A percentile compares a stretch with the other conserved stretches of the same genome.
Evolutionary conservation across 2,329 filamentous ascomycete species (phyloP).

Genomic region (Mariannaea sp.): DNA sequence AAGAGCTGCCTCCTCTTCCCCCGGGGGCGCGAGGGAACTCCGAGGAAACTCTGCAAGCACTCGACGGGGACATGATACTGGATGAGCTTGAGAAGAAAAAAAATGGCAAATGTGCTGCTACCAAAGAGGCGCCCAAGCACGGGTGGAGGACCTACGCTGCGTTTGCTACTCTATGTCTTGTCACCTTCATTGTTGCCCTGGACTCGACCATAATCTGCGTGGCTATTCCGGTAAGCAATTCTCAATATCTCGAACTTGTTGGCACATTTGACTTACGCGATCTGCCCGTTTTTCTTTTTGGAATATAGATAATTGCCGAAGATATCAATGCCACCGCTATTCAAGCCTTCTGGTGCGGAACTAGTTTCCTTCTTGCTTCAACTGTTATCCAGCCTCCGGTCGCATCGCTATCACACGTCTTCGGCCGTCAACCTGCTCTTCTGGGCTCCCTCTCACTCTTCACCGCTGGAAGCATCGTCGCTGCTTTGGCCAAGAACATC

Average conservation of each 20-base stretch:
- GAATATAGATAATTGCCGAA: constrained; percentile 30
- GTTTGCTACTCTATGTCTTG: constrained; percentile 32
- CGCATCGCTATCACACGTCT: constrained; percentile 33
- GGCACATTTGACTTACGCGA: not conserved
- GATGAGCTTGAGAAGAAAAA: not conserved
- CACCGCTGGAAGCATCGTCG: constrained; percentile 28
- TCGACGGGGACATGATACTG: not conserved
- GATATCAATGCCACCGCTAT: constrained; percentile 31
- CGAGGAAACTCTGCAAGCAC: not conserved
- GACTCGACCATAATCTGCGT: constrained; percentile 34
- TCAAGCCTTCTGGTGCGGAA: constrained; percentile 34
- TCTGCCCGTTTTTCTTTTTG: no score
- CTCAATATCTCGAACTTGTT: not conserved
- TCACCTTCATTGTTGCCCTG: constrained; percentile 34
- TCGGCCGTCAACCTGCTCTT: constrained; percentile 29
- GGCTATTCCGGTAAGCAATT: constrained; percentile 27
- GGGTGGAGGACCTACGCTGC: constrained; percentile 30
- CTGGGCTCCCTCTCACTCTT: constrained; percentile 29
- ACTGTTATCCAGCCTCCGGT: constrained; percentile 33
- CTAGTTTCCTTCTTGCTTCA: constrained; percentile 33
- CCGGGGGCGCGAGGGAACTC: not conserved
- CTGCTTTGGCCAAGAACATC: constrained; percentile 28
- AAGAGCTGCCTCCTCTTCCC: not conserved
- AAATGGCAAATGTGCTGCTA: constrained; percentile 3
- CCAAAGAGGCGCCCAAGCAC: not conserved